Base-by-base conservation (phyloP, 768 basidiomycete genomes). In the Serendipita indica region DNA sequence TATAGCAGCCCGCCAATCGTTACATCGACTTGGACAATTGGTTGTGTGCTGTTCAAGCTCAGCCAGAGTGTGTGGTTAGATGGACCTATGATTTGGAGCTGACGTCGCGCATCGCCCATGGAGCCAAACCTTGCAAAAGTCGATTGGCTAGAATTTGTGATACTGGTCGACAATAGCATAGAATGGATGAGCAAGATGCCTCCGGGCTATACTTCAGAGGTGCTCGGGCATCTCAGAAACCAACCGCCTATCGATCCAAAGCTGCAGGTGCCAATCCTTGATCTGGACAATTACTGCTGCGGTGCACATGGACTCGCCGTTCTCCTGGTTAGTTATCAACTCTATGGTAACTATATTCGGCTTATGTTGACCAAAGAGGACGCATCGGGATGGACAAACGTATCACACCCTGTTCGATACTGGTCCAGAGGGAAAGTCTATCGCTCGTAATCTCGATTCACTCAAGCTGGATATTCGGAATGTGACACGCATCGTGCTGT, bases 151-250 rank as follows among this genome's bases (percentile, higher is more conserved):
- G 64, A 62, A 1, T 74, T 86, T 60, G 84, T 79, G 0, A 83
- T 88, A 63, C 74, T 87, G 5, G 84, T 88, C 28, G 86, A 88
- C 66, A 86, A 88, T 63, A 75, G 69, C 59, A 80, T 89, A 33
- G 88, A 90, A 82, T 89, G 88, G 86, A 83, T 89, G 77, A 83
- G 83, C 10, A 81, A 80, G 66, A 69, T 89, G 5, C 89, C 89
- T 4, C 77, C 83, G 0, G 86, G 86, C 4, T 90, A 90, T 68
- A 76, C 74, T 0, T 83, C 83, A 65, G 89, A 92, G 67, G 30
- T 86, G 27, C 72, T 72, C 2, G 78, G 79, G 58, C 86, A 90
- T 65, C 63, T 90, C 18, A 73, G 79, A 27, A 70, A 76, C 49
- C 67, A 72, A 20, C 77, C 77, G 0, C 65, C 72, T 1, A 68